Evolutionary conservation across 108 stramenopile genomes (phyloP).

Genomic region (Fistulifera pelliculosa): DNA sequence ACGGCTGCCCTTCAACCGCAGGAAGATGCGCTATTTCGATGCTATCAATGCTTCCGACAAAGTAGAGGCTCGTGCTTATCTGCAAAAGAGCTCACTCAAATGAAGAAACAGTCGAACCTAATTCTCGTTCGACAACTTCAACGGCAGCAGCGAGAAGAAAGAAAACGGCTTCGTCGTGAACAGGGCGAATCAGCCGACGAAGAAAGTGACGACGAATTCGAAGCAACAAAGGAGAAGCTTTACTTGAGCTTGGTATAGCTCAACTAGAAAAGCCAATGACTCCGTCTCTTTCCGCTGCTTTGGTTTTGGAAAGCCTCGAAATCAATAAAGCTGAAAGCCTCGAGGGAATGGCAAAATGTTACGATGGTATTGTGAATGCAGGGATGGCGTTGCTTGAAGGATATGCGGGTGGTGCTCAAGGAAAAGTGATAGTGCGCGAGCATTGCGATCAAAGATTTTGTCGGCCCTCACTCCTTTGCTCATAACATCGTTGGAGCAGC

Average conservation of each 20-base stretch:
- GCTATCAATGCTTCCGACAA: conserved; percentile 49
- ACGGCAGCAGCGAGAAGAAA: conserved; percentile 30
- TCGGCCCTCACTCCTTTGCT: conserved; percentile 64
- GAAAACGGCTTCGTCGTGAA: conserved; percentile 11
- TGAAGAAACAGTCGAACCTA: conserved; percentile 36
- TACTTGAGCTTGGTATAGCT: conserved; percentile 22
- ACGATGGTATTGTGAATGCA: conserved; percentile 79
- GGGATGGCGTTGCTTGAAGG: conserved; percentile 66
- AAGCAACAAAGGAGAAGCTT: conserved; percentile 16
- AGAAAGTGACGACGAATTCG: conserved; percentile 8
- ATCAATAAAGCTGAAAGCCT: conserved; percentile 61
- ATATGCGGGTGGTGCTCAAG: conserved; percentile 13
- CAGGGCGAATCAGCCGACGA: conserved; percentile 18
- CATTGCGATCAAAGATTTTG: conserved; percentile 44
- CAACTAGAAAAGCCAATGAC: conserved; percentile 48
- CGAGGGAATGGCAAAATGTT: conserved; percentile 83
- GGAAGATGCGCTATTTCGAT: conserved; percentile 74
- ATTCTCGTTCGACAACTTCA: conserved; percentile 33
- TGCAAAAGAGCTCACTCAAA: conserved; percentile 26
- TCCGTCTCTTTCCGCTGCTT: conserved; percentile 44
- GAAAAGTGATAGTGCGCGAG: conserved; percentile 11
- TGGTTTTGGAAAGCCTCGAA: conserved; percentile 60
- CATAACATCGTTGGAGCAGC: conserved; percentile 69
- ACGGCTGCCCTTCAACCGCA: conserved; percentile 70
- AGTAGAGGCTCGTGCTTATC: conserved; percentile 39